Evolutionary conservation across 306 rosid genomes (phyloP).

Genomic region (Castanospermum australe): DNA sequence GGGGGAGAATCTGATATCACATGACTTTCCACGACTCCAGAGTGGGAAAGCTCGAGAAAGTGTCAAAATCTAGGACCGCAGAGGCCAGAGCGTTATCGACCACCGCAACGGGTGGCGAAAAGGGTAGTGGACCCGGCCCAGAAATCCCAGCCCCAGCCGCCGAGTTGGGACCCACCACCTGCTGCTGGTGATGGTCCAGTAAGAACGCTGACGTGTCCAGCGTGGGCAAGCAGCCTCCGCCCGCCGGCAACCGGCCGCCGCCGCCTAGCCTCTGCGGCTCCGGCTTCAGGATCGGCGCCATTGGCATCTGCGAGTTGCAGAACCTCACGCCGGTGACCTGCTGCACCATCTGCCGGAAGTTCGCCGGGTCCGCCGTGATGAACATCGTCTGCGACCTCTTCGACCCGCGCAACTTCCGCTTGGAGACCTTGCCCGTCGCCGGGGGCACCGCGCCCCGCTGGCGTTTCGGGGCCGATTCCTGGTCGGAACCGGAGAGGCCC

Average conservation of each 20-base stretch:
- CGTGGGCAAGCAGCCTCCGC: constrained; percentile 60
- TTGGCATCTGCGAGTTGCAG: constrained; percentile 19
- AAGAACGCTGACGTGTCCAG: constrained; percentile 86
- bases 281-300: constrained; percentile 66
- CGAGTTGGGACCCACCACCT: constrained; percentile 22
- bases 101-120: constrained; percentile 1
- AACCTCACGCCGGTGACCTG: constrained; percentile 82
- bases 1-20: constrained; percentile 30
- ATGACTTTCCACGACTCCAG: constrained; percentile 92
- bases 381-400: constrained; percentile 80
- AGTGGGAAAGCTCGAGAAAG: constrained; percentile 75
- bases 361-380: constrained; percentile 86
- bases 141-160: constrained; percentile 23
- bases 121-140: constrained; percentile 29
- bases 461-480: constrained; percentile 43
- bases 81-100: constrained; percentile 18
- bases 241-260: constrained; percentile 12
- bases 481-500: constrained; percentile 67
- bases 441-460: not conserved
- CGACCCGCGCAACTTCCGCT: constrained; percentile 82
- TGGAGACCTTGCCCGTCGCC: constrained; percentile 46
- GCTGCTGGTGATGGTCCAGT: constrained; percentile 53
- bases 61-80: constrained; percentile 63
- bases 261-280: constrained; percentile 60
- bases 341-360: constrained; percentile 94